Base-by-base conservation (phyloP, 2,329 filamentous ascomycete species). In the Talaromyces marneffei region DNA sequence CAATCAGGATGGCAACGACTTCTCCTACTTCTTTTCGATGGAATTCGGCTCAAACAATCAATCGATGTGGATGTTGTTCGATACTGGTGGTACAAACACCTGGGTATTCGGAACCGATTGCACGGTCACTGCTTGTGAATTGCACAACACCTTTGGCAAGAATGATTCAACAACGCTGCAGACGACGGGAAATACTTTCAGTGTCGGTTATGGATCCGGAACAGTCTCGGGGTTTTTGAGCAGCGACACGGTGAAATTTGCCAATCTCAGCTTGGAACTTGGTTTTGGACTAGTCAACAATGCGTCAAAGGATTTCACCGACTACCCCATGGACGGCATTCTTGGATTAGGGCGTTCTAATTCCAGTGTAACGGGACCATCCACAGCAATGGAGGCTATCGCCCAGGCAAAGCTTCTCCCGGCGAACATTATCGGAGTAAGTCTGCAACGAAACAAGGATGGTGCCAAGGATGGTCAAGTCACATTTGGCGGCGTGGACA, bases 241-340 rank as follows among this genome's bases (percentile, higher is more conserved):
- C 6, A 82, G 79, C 9, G 92, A 96, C 69, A 86, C 79, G 0
- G 71, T 94, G 23, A 79, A 80, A 3, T 77, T 96, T 65, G 89
- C 86, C 2, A 85, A 84, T 16, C 79, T 92, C 64, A 83, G 80
- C 44, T 71, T 91, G 14, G 73, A 81, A 1, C 81, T 91, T 67
- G 79, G 84, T 2, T 90, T 96, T 68, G 92, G 92, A 4, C 75
- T 92, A 62, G 90, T 89, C 23, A 83, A 82, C 35, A 82, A 82
- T 25, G 89, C 89, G 1, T 91, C 90, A 0, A 75, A 85, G 57
- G 87, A 94, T 65, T 96, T 96, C 72, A 76, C 79, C 29, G 82
- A 83, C 57, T 96, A 93, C 68, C 88, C 90, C 1, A 92, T 96
- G 74, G 92, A 96, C 72, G 92, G 92, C 25, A 95, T 96, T 54